Percentiles rank a stretch among this genome's conserved stretches.
These are phyloP conservation scores for Salvia sclarea DNA, from an alignment of 305 asterid species.

Conservation along the genomic window DNA sequence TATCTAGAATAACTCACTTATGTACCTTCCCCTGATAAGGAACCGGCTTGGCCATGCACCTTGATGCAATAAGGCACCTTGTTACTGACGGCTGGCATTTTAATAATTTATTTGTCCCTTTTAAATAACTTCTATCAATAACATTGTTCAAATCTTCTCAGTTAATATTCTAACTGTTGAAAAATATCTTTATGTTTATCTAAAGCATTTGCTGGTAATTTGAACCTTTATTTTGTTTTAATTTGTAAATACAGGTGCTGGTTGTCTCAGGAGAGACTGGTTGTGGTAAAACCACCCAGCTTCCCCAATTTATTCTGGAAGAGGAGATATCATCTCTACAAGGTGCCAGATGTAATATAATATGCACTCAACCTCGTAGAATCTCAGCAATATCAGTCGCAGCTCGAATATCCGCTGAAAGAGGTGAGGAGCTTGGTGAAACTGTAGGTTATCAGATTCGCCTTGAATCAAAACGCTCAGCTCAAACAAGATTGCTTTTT, in stretches of 20 bases:
- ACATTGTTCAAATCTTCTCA: conserved; percentile 10
- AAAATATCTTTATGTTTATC: neutral
- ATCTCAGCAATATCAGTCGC: conserved; percentile 98
- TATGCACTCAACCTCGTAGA: conserved; percentile 97
- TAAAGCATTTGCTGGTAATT: conserved; percentile 10
- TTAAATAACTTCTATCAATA: neutral
- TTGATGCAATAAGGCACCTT: neutral
- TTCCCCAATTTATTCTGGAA: conserved; percentile 94
- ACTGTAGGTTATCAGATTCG: conserved; percentile 95
- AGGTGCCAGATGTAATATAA: conserved; percentile 81
- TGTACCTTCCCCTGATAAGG: conserved; percentile 4
- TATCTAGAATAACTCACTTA: neutral
- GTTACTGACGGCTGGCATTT: neutral
- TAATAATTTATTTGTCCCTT: conserved; percentile 4
- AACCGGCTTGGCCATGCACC: neutral
- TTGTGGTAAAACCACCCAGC: conserved; percentile 98
- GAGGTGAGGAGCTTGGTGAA: conserved; percentile 92
- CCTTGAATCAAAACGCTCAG: conserved; percentile 76
- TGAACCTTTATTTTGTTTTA: conserved; percentile 22
- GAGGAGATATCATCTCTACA: conserved; percentile 76
- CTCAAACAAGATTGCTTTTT: conserved; percentile 81
- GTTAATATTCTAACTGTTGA: neutral
- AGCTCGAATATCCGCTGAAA: conserved; percentile 82
- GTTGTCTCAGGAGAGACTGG: conserved; percentile 99
- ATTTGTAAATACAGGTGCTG: conserved; percentile 58